Percentiles rank a stretch among this genome's conserved stretches.
Conservation (phyloP, 106 monocot genomes). For the Dioscorea zingiberensis region DNA sequence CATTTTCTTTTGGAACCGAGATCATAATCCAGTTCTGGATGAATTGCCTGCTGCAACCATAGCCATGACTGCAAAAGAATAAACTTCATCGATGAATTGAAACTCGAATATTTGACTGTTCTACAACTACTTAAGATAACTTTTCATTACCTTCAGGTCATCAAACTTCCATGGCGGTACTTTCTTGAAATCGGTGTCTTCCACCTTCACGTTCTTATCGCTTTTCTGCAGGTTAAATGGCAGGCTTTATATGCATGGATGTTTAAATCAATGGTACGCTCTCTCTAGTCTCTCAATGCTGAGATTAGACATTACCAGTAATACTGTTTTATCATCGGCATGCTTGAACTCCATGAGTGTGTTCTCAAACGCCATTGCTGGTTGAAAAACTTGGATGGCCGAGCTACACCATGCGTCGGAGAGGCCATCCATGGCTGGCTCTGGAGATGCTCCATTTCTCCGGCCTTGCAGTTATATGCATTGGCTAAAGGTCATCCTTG, state of each 20-base stretch:
- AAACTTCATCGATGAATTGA: no score
- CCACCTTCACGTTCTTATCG: conserved; percentile 21
- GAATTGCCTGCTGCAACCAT: conserved; percentile 76
- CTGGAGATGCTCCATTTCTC: conserved; percentile 3
- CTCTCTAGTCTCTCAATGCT: neutral
- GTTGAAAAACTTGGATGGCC: conserved; percentile 46
- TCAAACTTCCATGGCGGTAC: conserved; percentile 43
- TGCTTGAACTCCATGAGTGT: neutral
- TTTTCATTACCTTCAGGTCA: conserved; percentile 56
- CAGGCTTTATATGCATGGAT: no score
- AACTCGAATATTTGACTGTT: neutral
- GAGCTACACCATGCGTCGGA: conserved; percentile 58
- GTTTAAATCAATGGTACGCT: neutral
- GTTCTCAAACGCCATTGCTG: conserved; percentile 14
- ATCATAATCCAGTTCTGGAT: conserved; percentile 73
- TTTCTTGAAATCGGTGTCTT: conserved; percentile 20
- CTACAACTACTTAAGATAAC: no score
- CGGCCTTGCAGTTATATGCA: neutral
- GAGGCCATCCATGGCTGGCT: conserved; percentile 26
- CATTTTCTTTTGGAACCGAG: conserved; percentile 53
- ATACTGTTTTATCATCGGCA: neutral
- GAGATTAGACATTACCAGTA: conserved; percentile 12
- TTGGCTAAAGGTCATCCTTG: conserved; percentile 15
- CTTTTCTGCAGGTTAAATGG: conserved; percentile 24
- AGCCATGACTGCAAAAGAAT: conserved; percentile 57